These are phyloP conservation scores for Hypsizygus marmoreus DNA, from an alignment of 768 basidiomycete genomes.

Conservation along the genomic window DNA sequence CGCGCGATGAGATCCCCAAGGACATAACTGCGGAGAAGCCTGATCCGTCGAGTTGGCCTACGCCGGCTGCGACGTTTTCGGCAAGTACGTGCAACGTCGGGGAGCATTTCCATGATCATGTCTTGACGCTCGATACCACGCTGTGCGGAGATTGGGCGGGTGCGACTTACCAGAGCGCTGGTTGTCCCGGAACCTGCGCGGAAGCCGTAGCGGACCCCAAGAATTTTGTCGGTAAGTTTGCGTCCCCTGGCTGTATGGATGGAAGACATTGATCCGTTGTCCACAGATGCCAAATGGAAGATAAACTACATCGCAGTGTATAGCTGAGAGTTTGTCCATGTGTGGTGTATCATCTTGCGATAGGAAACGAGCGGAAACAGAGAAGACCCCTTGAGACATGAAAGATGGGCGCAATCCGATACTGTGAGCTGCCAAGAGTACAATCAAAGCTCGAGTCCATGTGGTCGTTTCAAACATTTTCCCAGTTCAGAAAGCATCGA, in stretches of 20 bases:
- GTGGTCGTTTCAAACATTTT: no score
- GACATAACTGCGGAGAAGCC: constrained; percentile 49
- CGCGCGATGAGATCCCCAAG: constrained; percentile 46
- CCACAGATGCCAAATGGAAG: constrained; percentile 54
- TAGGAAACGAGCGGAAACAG: background rate
- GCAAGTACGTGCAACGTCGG: constrained; percentile 47
- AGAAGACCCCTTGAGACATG: no score
- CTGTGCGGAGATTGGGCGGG: constrained; percentile 54
- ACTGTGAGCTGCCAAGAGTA: no score
- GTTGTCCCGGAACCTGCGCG: constrained; percentile 47
- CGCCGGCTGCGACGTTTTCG: constrained; percentile 52
- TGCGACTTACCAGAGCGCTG: constrained; percentile 29
- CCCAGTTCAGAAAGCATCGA: no score
- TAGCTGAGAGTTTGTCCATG: no score
- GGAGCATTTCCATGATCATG: constrained; percentile 52
- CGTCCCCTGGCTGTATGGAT: background rate
- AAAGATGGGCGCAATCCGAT: no score
- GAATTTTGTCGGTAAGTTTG: constrained; percentile 47
- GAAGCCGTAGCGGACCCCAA: constrained; percentile 53
- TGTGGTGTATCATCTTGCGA: no score
- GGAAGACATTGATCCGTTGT: background rate
- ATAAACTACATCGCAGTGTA: constrained; percentile 49
- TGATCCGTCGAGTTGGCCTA: constrained; percentile 50
- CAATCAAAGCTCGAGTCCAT: no score
- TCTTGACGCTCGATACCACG: constrained; percentile 47